These are phyloP conservation scores for Polygonum maritimum DNA, from an alignment of 148 eudicot genomes.

Conservation along the genomic window DNA sequence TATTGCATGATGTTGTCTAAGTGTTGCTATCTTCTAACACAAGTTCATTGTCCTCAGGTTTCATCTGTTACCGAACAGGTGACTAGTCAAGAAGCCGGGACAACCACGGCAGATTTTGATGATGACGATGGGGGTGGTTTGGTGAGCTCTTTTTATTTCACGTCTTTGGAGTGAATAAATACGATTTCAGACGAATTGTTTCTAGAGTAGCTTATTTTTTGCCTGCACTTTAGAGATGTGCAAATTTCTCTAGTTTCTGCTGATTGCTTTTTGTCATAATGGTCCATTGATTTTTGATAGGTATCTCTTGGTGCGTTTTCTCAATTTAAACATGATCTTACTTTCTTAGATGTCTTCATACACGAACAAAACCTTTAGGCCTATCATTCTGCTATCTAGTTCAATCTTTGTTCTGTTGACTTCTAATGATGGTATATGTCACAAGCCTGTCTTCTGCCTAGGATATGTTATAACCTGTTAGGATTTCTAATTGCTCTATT, in stretches of 20 bases:
- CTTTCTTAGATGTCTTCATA: background rate
- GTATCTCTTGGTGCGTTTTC: background rate
- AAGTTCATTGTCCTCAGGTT: conserved; percentile 35
- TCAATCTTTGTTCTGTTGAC: background rate
- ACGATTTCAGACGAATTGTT: background rate
- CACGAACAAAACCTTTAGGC: background rate
- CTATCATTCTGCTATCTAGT: background rate
- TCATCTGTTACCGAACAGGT: conserved; percentile 86
- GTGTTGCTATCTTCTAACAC: background rate
- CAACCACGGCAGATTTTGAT: conserved; percentile 84
- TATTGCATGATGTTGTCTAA: background rate
- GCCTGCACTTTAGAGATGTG: background rate
- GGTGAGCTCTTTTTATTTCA: conserved; percentile 42
- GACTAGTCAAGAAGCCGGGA: conserved; percentile 67
- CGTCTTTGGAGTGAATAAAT: background rate
- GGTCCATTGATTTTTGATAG: background rate
- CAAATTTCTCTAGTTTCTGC: background rate
- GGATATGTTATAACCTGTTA: background rate
- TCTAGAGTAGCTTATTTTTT: background rate
- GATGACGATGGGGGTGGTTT: conserved; percentile 98
- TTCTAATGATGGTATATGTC: background rate
- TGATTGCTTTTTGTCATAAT: background rate
- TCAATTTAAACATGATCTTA: background rate
- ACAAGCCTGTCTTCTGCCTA: background rate
- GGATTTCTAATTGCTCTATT: background rate